A percentile compares a stretch with the other conserved stretches of the same genome.
phyloP scores from a whole-genome alignment of 768 basidiomycete species.

The Lactarius sanguifluus region DNA sequence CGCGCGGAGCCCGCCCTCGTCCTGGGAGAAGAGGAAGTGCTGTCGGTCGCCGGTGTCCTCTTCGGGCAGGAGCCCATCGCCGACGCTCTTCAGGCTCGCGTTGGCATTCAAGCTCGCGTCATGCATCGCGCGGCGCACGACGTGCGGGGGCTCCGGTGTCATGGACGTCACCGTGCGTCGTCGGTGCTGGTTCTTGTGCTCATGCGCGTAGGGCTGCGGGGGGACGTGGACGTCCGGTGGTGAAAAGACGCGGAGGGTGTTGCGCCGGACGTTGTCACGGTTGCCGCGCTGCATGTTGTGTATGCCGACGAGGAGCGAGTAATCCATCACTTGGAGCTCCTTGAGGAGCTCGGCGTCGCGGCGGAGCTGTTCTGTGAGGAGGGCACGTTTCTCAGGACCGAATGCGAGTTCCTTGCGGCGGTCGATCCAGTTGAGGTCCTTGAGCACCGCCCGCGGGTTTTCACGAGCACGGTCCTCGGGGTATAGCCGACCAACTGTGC shows the following conservation, averaged over 20 bases:
- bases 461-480: constrained; percentile 74
- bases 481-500: constrained; percentile 84
- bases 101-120: constrained; percentile 65
- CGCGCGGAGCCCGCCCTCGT: constrained; percentile 90
- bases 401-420: constrained; percentile 74
- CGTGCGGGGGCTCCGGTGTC: constrained; percentile 70
- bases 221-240: constrained; percentile 63
- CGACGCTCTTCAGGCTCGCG: constrained; percentile 29
- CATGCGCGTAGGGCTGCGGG: constrained; percentile 56
- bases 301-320: constrained; percentile 90
- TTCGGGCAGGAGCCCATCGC: constrained; percentile 57
- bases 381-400: constrained; percentile 93
- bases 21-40: constrained; percentile 92
- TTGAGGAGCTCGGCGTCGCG: constrained; percentile 87
- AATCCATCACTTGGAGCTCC: constrained; percentile 90
- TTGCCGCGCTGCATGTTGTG: constrained; percentile 92
- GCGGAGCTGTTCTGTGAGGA: constrained; percentile 87
- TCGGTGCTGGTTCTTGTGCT: neutral
- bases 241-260: constrained; percentile 89
- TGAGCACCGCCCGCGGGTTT: constrained; percentile 88
- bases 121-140: constrained; percentile 84
- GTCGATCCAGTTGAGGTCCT: constrained; percentile 97
- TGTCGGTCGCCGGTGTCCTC: constrained; percentile 61
- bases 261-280: constrained; percentile 85
- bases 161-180: constrained; percentile 32